These are phyloP conservation scores for Maudiozyma pseudohumilis DNA, from an alignment of 805 yeast species.

Conservation along the genomic window DNA sequence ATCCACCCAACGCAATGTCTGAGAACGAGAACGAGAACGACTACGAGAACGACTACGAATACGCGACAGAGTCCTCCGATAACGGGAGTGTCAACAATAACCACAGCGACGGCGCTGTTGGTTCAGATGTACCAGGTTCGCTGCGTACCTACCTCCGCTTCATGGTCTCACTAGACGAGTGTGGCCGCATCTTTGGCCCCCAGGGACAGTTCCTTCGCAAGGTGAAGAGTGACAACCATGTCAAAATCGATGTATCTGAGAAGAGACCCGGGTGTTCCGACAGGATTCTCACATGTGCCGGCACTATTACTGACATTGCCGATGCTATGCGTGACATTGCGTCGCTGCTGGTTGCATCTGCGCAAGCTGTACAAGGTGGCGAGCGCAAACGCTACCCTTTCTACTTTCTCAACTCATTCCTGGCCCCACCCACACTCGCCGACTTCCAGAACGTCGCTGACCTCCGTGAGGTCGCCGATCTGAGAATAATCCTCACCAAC, in stretches of 20 bases:
- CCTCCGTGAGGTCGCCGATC: conserved; percentile 11
- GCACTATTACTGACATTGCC: conserved; percentile 57
- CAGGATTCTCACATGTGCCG: conserved; percentile 68
- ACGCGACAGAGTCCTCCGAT: neutral
- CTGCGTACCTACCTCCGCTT: conserved; percentile 33
- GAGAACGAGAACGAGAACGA: too few species aligned
- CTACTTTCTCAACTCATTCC: conserved; percentile 24
- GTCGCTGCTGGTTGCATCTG: conserved; percentile 28
- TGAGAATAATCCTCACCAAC: conserved; percentile 70
- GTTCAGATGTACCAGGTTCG: too few species aligned
- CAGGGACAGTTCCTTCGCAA: conserved; percentile 66
- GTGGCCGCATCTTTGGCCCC: conserved; percentile 80
- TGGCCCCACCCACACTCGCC: conserved; percentile 13
- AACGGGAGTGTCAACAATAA: too few species aligned
- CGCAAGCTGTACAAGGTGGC: too few species aligned
- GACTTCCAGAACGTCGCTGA: conserved; percentile 12
- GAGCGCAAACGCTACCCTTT: conserved; percentile 46
- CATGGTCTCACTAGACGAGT: conserved; percentile 74
- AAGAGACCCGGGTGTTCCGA: conserved; percentile 70
- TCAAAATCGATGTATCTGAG: conserved; percentile 76
- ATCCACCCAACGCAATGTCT: too few species aligned
- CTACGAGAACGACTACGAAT: too few species aligned
- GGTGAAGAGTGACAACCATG: conserved; percentile 60
- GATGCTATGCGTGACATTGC: conserved; percentile 61
- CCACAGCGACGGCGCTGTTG: too few species aligned